A percentile compares a stretch with the other conserved stretches of the same genome.
Conservation (phyloP, 2,329 filamentous ascomycete genomes). For the Huntiella bhutanensis region DNA sequence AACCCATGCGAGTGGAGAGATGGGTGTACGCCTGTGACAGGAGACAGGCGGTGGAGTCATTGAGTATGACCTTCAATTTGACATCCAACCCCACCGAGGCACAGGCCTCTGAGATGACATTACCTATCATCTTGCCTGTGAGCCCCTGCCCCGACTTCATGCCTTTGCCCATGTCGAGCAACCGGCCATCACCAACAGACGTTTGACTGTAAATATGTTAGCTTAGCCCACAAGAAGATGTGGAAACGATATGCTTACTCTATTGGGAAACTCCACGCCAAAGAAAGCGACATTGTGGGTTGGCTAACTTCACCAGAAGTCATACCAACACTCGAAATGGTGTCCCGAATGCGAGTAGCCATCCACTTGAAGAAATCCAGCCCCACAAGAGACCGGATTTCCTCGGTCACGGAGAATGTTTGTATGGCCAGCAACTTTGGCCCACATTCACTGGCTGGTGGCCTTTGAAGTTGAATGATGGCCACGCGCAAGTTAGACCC, state of each 20-base stretch:
- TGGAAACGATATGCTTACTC: slow-evolving; percentile 29
- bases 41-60: slow-evolving; percentile 48
- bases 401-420: slow-evolving; percentile 35
- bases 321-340: slow-evolving; percentile 21
- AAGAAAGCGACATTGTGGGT: slow-evolving; percentile 30
- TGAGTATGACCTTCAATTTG: slow-evolving; percentile 41
- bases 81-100: slow-evolving; percentile 30
- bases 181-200: slow-evolving; percentile 37
- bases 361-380: slow-evolving; percentile 50
- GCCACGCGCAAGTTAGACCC: slow-evolving; percentile 49
- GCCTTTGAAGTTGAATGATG: slow-evolving; percentile 36
- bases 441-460: slow-evolving; percentile 15
- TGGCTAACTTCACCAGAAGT: slow-evolving; percentile 19
- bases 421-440: slow-evolving; percentile 18
- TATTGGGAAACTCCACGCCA: slow-evolving; percentile 53
- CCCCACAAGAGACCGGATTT: slow-evolving; percentile 37
- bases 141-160: slow-evolving; percentile 40
- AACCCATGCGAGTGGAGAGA: slow-evolving; percentile 38
- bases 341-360: slow-evolving; percentile 39
- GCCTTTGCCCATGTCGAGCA: slow-evolving; percentile 47
- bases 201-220: slow-evolving; percentile 33
- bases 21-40: slow-evolving; percentile 44
- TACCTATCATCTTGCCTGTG: slow-evolving; percentile 39
- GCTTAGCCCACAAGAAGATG: slow-evolving; percentile 3
- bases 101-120: slow-evolving; percentile 37